Evolutionary conservation across 1,139 yeast genomes (phyloP), one percentile per base, ranked within the genome.

Genomic region (Debaryomyces psychrophilus): DNA sequence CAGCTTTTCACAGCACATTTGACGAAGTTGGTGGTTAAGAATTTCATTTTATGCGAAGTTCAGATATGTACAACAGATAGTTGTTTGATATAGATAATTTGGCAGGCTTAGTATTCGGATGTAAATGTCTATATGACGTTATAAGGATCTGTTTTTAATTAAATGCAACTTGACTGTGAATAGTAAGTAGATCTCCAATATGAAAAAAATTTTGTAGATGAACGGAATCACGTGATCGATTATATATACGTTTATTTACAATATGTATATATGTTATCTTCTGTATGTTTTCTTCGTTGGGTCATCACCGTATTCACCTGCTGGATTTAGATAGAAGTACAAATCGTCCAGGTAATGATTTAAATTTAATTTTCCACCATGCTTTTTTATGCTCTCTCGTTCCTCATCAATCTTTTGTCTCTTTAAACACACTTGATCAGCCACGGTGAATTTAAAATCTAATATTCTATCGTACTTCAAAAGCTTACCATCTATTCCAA

Each of bases 11-110:
- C 88, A 0, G 98, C 93, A 67, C 99, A 93, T 65, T 87, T 90
- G 51, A 93, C 95, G 66, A 93, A 95, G 67, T 95, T 93, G 36
- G 98, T 89, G 27, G 99, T 92, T 37, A 93, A 73, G 59, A 93
- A 85, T 72, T 93, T 93, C 99, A 93, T 92, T 31, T 8, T 51
- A 26, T 15, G 15, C 5, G 26, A 17, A 8, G 14, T 17, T 27
- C 26, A 23, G 23, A 17, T 23, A 27, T 37, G 12, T n/a, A 34
- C 11, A 38, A 29, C 25, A 25, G 33, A n/a, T 14, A 11, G n/a
- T 11, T 17, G 41, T 22, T 17, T n/a, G 33, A 14, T 8, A 8
- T 17, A 5, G 15, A n/a, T n/a, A 35, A n/a, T n/a, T n/a, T 33
- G 8, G 8, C 8, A 11, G 8, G 15, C 3, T 20, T 11, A 3